These are phyloP conservation scores for Talaromyces piceae DNA, from an alignment of 2,329 filamentous ascomycete species.

Conservation along the genomic window DNA sequence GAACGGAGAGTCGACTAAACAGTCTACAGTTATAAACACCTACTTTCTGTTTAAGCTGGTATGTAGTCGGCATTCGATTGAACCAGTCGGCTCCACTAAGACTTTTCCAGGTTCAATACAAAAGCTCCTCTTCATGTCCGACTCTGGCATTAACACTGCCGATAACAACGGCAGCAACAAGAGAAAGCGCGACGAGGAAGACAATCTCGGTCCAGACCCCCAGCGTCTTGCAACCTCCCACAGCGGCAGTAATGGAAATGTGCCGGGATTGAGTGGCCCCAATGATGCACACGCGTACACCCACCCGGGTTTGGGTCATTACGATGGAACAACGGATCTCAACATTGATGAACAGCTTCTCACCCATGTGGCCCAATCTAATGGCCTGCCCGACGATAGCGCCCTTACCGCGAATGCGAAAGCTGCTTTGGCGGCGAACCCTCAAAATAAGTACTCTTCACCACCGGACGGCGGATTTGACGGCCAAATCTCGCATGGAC, in stretches of 20 bases:
- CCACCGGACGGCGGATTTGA: conserved; percentile 35
- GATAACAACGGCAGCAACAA: conserved; percentile 28
- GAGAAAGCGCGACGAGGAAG: conserved; percentile 33
- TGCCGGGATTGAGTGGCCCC: conserved; percentile 19
- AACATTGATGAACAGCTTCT: conserved; percentile 40
- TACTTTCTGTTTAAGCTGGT: background rate
- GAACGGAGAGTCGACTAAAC: background rate
- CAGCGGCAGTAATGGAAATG: conserved; percentile 30
- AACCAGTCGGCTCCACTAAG: background rate
- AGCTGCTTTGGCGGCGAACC: conserved; percentile 39
- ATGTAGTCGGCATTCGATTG: background rate
- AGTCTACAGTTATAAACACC: background rate
- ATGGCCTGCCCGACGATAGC: conserved; percentile 44
- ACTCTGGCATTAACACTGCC: conserved; percentile 29
- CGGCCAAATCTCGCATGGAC: conserved; percentile 26
- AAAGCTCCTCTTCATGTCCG: conserved; percentile 26
- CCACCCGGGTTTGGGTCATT: conserved; percentile 27
- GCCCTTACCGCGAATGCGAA: conserved; percentile 37
- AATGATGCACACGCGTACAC: conserved; percentile 28
- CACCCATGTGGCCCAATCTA: conserved; percentile 46
- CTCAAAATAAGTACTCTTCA: conserved; percentile 38
- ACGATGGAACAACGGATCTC: conserved; percentile 29
- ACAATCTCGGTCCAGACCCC: conserved; percentile 32
- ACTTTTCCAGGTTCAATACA: background rate
- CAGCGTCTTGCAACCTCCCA: conserved; percentile 34